A percentile compares a stretch with the other conserved stretches of the same genome.
These are phyloP conservation scores for Podospora didyma DNA, from an alignment of 495 filamentous ascomycete genomes.

Conservation along the genomic window DNA sequence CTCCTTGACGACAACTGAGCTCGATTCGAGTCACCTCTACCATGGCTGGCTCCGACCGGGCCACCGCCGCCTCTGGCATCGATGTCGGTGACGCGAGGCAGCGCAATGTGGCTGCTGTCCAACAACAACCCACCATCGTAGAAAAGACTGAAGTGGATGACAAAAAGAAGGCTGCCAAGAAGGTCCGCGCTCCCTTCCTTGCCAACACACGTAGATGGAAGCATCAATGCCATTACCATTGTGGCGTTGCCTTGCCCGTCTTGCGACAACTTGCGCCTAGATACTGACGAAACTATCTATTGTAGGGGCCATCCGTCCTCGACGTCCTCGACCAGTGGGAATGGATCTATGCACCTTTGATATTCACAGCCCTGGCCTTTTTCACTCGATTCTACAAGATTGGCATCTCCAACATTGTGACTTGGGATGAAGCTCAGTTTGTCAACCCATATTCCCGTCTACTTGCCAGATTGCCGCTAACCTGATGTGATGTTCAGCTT, in stretches of 20 bases:
- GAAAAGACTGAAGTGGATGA: conserved; percentile 48
- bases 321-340: conserved; percentile 74
- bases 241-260: not conserved
- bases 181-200: conserved; percentile 41
- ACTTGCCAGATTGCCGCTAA: conserved; percentile 22
- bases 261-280: not conserved
- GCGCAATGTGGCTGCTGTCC: conserved; percentile 63
- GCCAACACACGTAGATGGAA: not conserved
- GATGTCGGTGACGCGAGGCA: conserved; percentile 65
- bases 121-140: conserved; percentile 35
- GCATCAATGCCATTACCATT: not conserved
- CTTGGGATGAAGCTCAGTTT: conserved; percentile 98
- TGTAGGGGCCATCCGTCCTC: conserved; percentile 50
- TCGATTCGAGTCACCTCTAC: not conserved
- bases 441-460: conserved; percentile 25
- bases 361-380: conserved; percentile 84
- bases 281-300: conserved; percentile 9
- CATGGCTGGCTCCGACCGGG: conserved; percentile 49
- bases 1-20: not conserved
- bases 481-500: conserved; percentile 56
- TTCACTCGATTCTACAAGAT: conserved; percentile 97
- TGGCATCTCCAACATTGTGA: conserved; percentile 90
- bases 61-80: conserved; percentile 60
- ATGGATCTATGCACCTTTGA: conserved; percentile 76
- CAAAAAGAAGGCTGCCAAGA: conserved; percentile 61